Evolutionary conservation across 352 stramenopile genomes (phyloP).

Genomic region (Blastocystis sp.): DNA sequence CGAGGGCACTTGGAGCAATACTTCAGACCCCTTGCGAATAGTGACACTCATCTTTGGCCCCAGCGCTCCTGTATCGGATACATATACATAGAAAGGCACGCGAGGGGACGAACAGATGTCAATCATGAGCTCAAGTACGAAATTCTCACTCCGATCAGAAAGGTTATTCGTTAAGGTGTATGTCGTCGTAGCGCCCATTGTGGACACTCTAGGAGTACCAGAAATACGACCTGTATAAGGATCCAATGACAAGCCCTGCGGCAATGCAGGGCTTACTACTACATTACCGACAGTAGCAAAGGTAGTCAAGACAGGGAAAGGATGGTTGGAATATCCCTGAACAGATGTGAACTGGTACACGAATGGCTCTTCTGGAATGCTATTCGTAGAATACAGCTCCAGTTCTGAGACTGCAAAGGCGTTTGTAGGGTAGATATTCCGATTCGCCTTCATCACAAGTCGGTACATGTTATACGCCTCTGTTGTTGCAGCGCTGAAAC

Average conservation of each 20-base stretch:
- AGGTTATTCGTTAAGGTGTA: conserved; percentile 36
- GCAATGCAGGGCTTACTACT: not conserved
- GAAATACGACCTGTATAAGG: conserved; percentile 30
- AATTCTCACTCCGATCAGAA: not conserved
- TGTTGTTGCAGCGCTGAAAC: not conserved
- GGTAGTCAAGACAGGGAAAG: conserved; percentile 23
- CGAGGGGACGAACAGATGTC: not conserved
- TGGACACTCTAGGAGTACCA: not conserved
- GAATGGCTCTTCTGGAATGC: not conserved
- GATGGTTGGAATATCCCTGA: conserved; percentile 7
- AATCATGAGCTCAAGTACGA: not conserved
- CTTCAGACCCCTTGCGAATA: not conserved
- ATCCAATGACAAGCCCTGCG: not conserved
- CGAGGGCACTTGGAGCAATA: not conserved
- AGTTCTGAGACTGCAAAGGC: conserved; percentile 39
- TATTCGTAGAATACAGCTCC: not conserved
- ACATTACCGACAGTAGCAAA: not conserved
- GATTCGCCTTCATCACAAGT: conserved; percentile 45
- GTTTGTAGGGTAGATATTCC: conserved; percentile 49
- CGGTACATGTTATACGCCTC: conserved; percentile 31
- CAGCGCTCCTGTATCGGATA: not conserved
- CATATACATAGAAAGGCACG: conserved; percentile 1
- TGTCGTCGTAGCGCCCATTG: not conserved
- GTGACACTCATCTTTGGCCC: conserved; percentile 17
- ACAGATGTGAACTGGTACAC: conserved; percentile 12